A percentile compares a stretch with the other conserved stretches of the same genome.
Conservation (phyloP, 2,329 filamentous ascomycete species). For the Celoporthe dispersa region DNA sequence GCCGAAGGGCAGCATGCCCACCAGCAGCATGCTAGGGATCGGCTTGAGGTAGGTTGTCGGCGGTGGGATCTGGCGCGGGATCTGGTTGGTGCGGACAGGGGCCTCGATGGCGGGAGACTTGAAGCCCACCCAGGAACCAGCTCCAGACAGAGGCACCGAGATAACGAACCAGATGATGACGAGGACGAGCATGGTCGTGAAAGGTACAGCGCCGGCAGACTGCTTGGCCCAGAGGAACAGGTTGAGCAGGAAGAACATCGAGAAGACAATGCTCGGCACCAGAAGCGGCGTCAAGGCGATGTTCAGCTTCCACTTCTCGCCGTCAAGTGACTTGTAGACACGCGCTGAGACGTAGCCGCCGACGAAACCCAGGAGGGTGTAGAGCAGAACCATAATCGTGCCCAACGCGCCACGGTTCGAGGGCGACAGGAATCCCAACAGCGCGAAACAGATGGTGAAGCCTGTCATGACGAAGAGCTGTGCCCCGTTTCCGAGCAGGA, state of each 20-base stretch:
- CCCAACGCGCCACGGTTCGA: slow-evolving; percentile 94
- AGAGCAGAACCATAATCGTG: slow-evolving; percentile 90
- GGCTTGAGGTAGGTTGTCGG: slow-evolving; percentile 81
- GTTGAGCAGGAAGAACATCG: slow-evolving; percentile 89
- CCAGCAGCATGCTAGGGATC: slow-evolving; percentile 87
- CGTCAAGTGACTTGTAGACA: slow-evolving; percentile 92
- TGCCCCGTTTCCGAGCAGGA: slow-evolving; percentile 89
- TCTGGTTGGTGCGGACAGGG: slow-evolving; percentile 95
- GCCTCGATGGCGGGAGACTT: slow-evolving; percentile 71
- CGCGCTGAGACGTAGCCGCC: slow-evolving; percentile 89
- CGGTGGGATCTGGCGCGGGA: slow-evolving; percentile 92
- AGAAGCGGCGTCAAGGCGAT: slow-evolving; percentile 86
- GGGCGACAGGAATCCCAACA: slow-evolving; percentile 92
- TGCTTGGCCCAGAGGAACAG: slow-evolving; percentile 94
- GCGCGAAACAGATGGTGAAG: slow-evolving; percentile 88
- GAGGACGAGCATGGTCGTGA: slow-evolving; percentile 94
- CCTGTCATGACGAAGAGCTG: slow-evolving; percentile 98
- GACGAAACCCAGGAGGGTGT: slow-evolving; percentile 89
- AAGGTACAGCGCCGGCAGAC: slow-evolving; percentile 92
- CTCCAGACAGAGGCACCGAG: slow-evolving; percentile 87
- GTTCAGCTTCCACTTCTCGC: slow-evolving; percentile 93
- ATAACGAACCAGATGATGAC: slow-evolving; percentile 97
- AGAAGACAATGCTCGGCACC: slow-evolving; percentile 85
- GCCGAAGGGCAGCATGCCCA: slow-evolving; percentile 90
- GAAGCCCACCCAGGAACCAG: slow-evolving; percentile 93